Conservation (phyloP, 2,329 filamentous ascomycete genomes). For the Penicillium digitatum region DNA sequence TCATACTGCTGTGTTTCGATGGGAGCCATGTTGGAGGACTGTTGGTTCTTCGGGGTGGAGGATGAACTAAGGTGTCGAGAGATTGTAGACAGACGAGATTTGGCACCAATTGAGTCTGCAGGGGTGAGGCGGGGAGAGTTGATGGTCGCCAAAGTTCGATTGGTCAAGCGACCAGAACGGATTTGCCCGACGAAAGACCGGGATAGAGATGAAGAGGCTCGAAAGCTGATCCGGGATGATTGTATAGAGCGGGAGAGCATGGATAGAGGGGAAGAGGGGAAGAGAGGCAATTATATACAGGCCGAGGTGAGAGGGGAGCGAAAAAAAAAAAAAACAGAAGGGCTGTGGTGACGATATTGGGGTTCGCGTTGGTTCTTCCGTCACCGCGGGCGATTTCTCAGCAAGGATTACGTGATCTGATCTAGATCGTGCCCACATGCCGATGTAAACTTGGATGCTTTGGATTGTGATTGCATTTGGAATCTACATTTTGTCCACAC, state of each 20-base stretch:
- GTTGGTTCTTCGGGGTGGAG: conserved; percentile 14
- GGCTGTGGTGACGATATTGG: conserved; percentile 16
- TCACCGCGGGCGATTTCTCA: conserved; percentile 6
- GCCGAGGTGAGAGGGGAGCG: conserved; percentile 4
- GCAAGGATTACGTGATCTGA: conserved; percentile 14
- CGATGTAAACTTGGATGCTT: background rate
- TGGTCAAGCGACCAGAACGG: conserved; percentile 15
- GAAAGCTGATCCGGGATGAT: conserved; percentile 22
- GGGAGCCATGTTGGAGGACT: conserved; percentile 44
- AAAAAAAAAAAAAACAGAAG: conserved; percentile 1
- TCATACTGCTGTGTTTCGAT: conserved; percentile 48
- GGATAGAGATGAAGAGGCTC: conserved; percentile 17
- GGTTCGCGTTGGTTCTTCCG: background rate
- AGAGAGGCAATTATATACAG: conserved; percentile 14
- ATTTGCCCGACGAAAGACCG: conserved; percentile 5
- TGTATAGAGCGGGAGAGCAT: conserved; percentile 25
- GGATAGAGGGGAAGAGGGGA: conserved; percentile 15
- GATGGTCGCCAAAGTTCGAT: conserved; percentile 27
- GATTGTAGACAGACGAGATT: conserved; percentile 38
- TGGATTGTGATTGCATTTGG: background rate
- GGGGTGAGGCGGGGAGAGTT: conserved; percentile 16
- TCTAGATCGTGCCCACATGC: background rate
- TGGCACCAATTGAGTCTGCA: conserved; percentile 13
- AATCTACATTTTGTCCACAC: background rate
- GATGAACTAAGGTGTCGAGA: conserved; percentile 42